Evolutionary conservation across 78 protist species (phyloP), one percentile per base, ranked within the genome.

Genomic region (Paratrimastix pyriformis): DNA sequence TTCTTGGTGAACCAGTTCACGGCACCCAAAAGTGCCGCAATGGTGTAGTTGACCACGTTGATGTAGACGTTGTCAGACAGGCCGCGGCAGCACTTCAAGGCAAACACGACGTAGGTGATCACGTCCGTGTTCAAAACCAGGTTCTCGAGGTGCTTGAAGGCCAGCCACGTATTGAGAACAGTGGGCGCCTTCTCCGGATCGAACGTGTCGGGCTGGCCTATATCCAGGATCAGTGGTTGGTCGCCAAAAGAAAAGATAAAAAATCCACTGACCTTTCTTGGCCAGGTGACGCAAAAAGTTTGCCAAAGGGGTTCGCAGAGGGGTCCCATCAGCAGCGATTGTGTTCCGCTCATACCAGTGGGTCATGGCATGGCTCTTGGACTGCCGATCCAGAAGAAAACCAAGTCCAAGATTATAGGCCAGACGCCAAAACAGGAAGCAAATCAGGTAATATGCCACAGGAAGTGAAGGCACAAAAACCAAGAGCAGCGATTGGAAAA

Each of bases 351-450:
- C n/a, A n/a, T n/a, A n/a, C n/a, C n/a, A n/a, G n/a, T n/a, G n/a
- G n/a, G n/a, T n/a, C n/a, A n/a, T n/a, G n/a, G n/a, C n/a, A n/a
- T n/a, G n/a, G n/a, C n/a, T n/a, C n/a, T n/a, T 62, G 15, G 68
- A 62, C 21, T 62, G 68, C 26, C 29, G 24, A 62, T 62, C 45
- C 15, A 62, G 68, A 15, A 62, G 29, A 35, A 62, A 13, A 29
- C 68, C 68, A 62, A 62, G 29, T 13, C 68, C 68, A n/a, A 62
- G 11, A 62, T 62, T 33, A 15, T 62, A 62, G 37, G 39, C 15
- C 13, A 62, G 26, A 26, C 68, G 68, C 68, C 68, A 62, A 62
- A 62, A 62, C 68, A 62, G 29, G 21, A 29, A 62, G 24, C 11
- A 13, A 15, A 11, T 13, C 39, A 62, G 13, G 68, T 62, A 62